These are phyloP conservation scores for Alopecurus myosuroides DNA, from an alignment of 176 grass and related monocot species.

Conservation along the genomic window DNA sequence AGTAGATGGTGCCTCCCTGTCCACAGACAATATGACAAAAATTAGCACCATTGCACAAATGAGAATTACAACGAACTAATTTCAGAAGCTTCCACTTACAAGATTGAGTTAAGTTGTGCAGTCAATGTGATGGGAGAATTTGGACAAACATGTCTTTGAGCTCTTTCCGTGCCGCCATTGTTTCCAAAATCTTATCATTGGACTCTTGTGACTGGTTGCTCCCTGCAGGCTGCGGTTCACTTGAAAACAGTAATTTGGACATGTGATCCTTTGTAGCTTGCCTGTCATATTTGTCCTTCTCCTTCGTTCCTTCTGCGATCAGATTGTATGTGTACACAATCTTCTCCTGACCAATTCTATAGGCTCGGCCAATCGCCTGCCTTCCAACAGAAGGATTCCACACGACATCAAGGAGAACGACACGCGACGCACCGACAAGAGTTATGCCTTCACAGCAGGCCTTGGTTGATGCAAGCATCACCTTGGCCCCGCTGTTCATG, in stretches of 20 bases:
- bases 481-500: constrained; percentile 24
- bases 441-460: constrained; percentile 42
- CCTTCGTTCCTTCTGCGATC: constrained; percentile 46
- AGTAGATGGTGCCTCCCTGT: not conserved
- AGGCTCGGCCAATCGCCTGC: constrained; percentile 82
- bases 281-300: constrained; percentile 47
- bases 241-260: constrained; percentile 50
- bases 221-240: not conserved
- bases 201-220: constrained; percentile 15
- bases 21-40: not conserved
- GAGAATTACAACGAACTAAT: not conserved
- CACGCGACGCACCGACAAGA: constrained; percentile 64
- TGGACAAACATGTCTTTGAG: constrained; percentile 55
- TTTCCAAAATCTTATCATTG: constrained; percentile 59
- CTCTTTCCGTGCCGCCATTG: constrained; percentile 36
- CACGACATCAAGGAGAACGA: constrained; percentile 78
- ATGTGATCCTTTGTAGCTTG: constrained; percentile 52
- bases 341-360: constrained; percentile 70
- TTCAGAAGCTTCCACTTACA: constrained; percentile 10
- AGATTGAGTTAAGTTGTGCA: not conserved
- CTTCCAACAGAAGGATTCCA: constrained; percentile 75
- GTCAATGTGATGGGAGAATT: constrained; percentile 16
- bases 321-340: constrained; percentile 74
- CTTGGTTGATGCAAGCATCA: constrained; percentile 62
- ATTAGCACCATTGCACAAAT: not conserved